These are phyloP conservation scores for Singerocomus inundabilis DNA, from an alignment of 1,284 basidiomycete genomes.

Conservation along the genomic window DNA sequence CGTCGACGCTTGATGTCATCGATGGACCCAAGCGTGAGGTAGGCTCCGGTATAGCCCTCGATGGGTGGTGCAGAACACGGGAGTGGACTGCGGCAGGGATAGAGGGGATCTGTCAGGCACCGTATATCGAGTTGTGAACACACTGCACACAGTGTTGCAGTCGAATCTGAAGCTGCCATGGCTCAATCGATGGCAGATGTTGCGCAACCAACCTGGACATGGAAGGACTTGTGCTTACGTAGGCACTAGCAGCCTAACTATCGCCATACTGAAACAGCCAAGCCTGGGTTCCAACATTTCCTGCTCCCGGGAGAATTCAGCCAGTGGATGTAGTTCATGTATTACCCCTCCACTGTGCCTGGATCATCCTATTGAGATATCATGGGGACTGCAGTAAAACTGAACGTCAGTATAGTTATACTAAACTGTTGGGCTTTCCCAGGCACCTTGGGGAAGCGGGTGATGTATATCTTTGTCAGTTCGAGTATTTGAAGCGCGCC, in stretches of 20 bases:
- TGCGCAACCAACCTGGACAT: neutral
- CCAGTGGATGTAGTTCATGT: neutral
- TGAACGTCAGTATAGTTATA: too few species aligned
- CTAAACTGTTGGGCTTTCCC: too few species aligned
- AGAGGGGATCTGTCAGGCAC: neutral
- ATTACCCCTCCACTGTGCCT: too few species aligned
- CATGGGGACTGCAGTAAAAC: too few species aligned
- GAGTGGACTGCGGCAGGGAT: conserved; percentile 7
- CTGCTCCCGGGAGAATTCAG: neutral
- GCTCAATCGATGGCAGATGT: neutral
- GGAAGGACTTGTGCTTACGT: neutral
- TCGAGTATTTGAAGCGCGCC: too few species aligned
- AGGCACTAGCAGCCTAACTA: neutral
- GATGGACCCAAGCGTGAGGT: conserved; percentile 13
- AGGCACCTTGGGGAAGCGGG: too few species aligned
- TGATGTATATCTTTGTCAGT: too few species aligned
- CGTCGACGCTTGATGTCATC: conserved; percentile 18
- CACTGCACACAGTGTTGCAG: conserved; percentile 8
- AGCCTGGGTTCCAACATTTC: too few species aligned
- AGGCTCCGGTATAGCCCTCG: neutral
- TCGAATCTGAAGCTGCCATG: neutral
- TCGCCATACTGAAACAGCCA: too few species aligned
- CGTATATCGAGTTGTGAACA: conserved; percentile 15
- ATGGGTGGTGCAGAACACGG: conserved; percentile 7
- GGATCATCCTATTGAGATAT: too few species aligned